Conservation (phyloP, 2,329 filamentous ascomycete genomes). For the Metarhizium rileyi region DNA sequence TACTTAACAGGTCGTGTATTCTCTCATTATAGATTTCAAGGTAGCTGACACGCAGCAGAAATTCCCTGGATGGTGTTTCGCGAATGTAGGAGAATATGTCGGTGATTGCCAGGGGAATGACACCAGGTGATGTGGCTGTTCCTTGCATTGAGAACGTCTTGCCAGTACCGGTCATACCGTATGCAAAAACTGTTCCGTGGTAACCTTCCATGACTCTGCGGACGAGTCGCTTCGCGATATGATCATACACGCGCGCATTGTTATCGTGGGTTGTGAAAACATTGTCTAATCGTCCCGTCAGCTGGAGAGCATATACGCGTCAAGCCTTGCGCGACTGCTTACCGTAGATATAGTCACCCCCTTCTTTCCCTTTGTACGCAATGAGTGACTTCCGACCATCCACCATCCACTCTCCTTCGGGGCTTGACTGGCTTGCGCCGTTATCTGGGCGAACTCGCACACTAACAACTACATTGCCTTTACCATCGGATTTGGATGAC, state of each 20-base stretch:
- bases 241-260: constrained; percentile 90
- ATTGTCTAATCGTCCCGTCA: constrained; percentile 57
- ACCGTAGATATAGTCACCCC: constrained; percentile 90
- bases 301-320: background rate
- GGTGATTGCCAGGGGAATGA: constrained; percentile 93
- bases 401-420: constrained; percentile 83
- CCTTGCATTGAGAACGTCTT: constrained; percentile 99
- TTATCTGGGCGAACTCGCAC: constrained; percentile 85
- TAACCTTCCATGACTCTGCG: constrained; percentile 98
- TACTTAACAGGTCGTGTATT: constrained; percentile 85
- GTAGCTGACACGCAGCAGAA: constrained; percentile 91
- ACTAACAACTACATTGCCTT: constrained; percentile 93
- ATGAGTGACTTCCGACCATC: constrained; percentile 76
- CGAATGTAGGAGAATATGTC: constrained; percentile 99
- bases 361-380: constrained; percentile 77
- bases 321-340: constrained; percentile 21
- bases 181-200: constrained; percentile 95
- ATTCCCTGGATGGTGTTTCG: constrained; percentile 90
- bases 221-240: constrained; percentile 85
- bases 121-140: constrained; percentile 87
- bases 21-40: constrained; percentile 98
- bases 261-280: constrained; percentile 92
- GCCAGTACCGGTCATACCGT: constrained; percentile 97
- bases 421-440: constrained; percentile 46
- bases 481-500: constrained; percentile 55